phyloP scores from a whole-genome alignment of 1,139 yeast genomes.

The Schwanniomyces etchellsii region DNA sequence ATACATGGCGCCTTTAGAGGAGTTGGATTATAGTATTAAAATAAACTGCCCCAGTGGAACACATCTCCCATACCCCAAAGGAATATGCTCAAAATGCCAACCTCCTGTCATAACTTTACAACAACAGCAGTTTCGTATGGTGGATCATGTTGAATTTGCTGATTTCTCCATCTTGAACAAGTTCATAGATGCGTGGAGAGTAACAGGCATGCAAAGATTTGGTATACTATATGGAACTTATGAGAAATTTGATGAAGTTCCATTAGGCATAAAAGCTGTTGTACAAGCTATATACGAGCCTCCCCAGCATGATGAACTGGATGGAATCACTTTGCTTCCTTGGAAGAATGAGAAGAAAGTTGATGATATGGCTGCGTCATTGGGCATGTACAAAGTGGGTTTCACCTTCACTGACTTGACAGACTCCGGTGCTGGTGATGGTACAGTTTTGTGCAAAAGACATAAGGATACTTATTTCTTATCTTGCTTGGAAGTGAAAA shows the following conservation, averaged over 20 bases:
- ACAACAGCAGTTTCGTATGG: conserved; percentile 89
- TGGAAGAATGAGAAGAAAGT: conserved; percentile 56
- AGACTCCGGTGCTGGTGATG: conserved; percentile 83
- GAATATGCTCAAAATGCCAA: conserved; percentile 96
- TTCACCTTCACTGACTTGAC: conserved; percentile 83
- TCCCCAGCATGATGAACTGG: conserved; percentile 80
- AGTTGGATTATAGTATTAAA: conserved; percentile 63
- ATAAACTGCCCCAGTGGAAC: conserved; percentile 61
- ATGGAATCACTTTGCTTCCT: conserved; percentile 66
- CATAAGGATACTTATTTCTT: conserved; percentile 89
- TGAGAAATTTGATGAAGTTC: conserved; percentile 72
- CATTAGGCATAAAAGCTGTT: conserved; percentile 88
- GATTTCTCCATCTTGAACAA: conserved; percentile 66
- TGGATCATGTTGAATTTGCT: conserved; percentile 92
- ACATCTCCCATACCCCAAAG: conserved; percentile 90
- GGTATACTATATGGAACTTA: conserved; percentile 84
- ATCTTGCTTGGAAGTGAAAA: conserved; percentile 77
- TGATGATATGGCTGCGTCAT: conserved; percentile 47
- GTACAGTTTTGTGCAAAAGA: conserved; percentile 86
- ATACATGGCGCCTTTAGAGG: conserved; percentile 75
- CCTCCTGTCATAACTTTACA: conserved; percentile 92
- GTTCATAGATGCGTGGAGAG: conserved; percentile 90
- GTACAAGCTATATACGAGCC: conserved; percentile 95
- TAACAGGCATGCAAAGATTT: conserved; percentile 78
- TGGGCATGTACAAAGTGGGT: conserved; percentile 76